phyloP scores from a whole-genome alignment of 148 eudicot species.

The Gaultheria prostrata region DNA sequence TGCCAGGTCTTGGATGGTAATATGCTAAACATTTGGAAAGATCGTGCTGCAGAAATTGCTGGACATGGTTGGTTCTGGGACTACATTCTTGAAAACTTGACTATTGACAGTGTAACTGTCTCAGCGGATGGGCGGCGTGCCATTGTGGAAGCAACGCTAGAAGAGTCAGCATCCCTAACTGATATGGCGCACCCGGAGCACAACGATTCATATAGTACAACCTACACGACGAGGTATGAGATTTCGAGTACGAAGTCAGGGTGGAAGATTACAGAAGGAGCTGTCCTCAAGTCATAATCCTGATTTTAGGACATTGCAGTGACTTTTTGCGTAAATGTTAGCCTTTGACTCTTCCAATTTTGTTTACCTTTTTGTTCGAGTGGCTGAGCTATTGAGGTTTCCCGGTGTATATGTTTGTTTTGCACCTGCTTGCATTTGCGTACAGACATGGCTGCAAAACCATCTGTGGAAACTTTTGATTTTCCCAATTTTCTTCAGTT shows the following conservation, averaged over 20 bases:
- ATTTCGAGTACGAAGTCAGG: slow-evolving; percentile 52
- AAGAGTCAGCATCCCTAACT: slow-evolving; percentile 74
- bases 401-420: background rate
- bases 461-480: background rate
- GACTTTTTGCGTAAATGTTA: slow-evolving; percentile 26
- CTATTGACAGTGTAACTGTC: slow-evolving; percentile 83
- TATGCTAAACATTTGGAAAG: slow-evolving; percentile 86
- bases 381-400: background rate
- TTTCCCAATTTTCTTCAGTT: background rate
- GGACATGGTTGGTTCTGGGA: slow-evolving; percentile 91
- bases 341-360: background rate
- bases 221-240: slow-evolving; percentile 91
- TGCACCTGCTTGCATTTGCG: slow-evolving; percentile 1
- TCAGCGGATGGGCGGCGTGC: slow-evolving; percentile 81
- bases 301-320: background rate
- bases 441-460: background rate
- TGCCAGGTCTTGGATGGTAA: slow-evolving; percentile 83
- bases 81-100: slow-evolving; percentile 51
- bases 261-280: slow-evolving; percentile 95
- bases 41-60: slow-evolving; percentile 71
- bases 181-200: slow-evolving; percentile 67
- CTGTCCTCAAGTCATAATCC: slow-evolving; percentile 72
- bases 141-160: slow-evolving; percentile 80
- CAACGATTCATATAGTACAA: slow-evolving; percentile 67
- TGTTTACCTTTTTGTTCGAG: background rate